Evolutionary conservation across 352 stramenopile genomes (phyloP), one percentile per base, ranked within the genome.

Genomic region (Phytophthora pisi): DNA sequence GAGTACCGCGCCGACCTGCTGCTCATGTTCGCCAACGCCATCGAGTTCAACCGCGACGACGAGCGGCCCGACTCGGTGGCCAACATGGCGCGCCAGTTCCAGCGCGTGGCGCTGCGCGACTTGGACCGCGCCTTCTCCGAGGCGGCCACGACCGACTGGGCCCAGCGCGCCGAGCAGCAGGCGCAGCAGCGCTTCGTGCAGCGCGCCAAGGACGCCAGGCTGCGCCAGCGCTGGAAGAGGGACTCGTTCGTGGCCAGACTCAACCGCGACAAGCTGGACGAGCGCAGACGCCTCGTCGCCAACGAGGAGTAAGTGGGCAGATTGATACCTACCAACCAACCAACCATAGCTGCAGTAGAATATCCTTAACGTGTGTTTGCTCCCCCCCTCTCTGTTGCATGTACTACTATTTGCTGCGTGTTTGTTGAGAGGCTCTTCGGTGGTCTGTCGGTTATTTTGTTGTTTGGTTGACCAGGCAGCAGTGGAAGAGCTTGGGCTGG

Each of bases 41-140:
- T 96, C 66, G 78, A 91, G 68, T 96, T 96, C 66, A 96, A 96
- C 57, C 86, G 87, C 61, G 84, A 92, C 64, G 86, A 96, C 63
- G 75, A 79, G 51, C 80, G 81, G 49, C 74, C 82, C 13, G 79
- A 93, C 49, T 94, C 86, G 8, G 88, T 96, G 60, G 83, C 83
- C 10, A 82, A 88, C 52, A 83, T 95, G 42, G 87, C 85, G n/a
- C 81, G 88, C 28, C 54, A 66, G 16, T 76, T 95, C 64, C 85
- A 88, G 47, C 30, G 45, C 11, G 64, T 83, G 58, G 75, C 74
- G 23, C 61, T 93, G 23, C 45, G 11, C 71, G 85, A 8, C 34
- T 90, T 79, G 82, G 79, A 92, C 20, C 60, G 72, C 31, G 68
- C 72, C 26, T 91, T 93, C 65, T 89, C 82, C 3, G 79, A 88